These are phyloP conservation scores for Phanerodontia chrysosporium DNA, from an alignment of 768 basidiomycete species.

Conservation along the genomic window DNA sequence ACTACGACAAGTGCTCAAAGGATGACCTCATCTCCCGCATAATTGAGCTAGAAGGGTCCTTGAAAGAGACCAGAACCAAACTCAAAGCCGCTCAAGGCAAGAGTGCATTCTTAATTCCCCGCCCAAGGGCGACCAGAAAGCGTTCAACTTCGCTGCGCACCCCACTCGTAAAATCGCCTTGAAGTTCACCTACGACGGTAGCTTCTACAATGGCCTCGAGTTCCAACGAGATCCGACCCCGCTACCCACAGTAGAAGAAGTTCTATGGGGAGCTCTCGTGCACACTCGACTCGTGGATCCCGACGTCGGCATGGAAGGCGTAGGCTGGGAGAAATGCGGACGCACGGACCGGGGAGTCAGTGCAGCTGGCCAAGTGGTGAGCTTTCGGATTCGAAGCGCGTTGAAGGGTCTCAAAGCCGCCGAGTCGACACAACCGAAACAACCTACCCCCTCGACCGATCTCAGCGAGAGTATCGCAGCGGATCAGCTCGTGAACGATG, in stretches of 20 bases:
- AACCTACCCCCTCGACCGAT: neutral
- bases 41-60: neutral
- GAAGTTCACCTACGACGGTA: conserved; percentile 89
- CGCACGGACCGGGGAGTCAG: conserved; percentile 95
- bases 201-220: conserved; percentile 89
- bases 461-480: neutral
- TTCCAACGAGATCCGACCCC: conserved; percentile 68
- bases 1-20: conserved; percentile 1
- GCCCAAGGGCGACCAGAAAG: conserved; percentile 24
- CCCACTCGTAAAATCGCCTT: conserved; percentile 88
- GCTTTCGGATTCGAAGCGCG: conserved; percentile 83
- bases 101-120: neutral
- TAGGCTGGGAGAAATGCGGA: conserved; percentile 89
- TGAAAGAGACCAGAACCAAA: neutral
- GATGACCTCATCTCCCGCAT: conserved; percentile 5
- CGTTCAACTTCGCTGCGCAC: conserved; percentile 64
- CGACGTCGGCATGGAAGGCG: conserved; percentile 72
- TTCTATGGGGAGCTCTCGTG: conserved; percentile 75
- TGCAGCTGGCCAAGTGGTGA: conserved; percentile 89
- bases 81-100: neutral
- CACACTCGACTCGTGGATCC: conserved; percentile 75
- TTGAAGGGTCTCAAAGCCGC: conserved; percentile 24
- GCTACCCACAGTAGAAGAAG: conserved; percentile 87
- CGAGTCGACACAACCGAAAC: neutral
- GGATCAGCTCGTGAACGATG: conserved; percentile 4